Percentiles rank a stretch among this genome's conserved stretches.
phyloP scores from a whole-genome alignment of 805 yeast species.

The Spathaspora hagerdaliae region DNA sequence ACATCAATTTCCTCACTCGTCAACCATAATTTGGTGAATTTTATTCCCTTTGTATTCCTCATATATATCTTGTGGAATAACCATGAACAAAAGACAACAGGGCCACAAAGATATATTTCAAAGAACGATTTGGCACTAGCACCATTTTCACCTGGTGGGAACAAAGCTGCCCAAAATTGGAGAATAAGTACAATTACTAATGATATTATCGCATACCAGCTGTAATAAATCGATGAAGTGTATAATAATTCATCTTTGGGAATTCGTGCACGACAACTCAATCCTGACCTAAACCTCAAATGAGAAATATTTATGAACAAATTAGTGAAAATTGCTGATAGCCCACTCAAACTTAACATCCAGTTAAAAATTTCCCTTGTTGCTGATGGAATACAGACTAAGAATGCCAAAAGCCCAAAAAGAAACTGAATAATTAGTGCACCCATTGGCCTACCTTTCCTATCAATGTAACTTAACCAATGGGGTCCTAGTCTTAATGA shows the following conservation, averaged over 20 bases:
- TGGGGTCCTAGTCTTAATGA: constrained; percentile 27
- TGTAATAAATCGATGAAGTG: constrained; percentile 27
- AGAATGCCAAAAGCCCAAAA: constrained; percentile 24
- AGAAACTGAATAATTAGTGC: constrained; percentile 21
- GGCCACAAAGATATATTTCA: constrained; percentile 49
- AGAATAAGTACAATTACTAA: constrained; percentile 24
- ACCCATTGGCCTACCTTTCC: constrained; percentile 28
- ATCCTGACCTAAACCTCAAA: constrained; percentile 25
- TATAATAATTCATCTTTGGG: constrained; percentile 27
- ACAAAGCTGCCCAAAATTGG: constrained; percentile 38
- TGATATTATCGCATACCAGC: constrained; percentile 28
- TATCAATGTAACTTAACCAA: constrained; percentile 24
- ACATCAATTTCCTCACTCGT: constrained; percentile 52
- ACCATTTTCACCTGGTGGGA: constrained; percentile 25
- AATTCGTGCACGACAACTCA: constrained; percentile 17
- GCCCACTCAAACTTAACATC: constrained; percentile 27
- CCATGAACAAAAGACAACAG: constrained; percentile 42
- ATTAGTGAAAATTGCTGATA: constrained; percentile 27
- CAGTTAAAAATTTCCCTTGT: constrained; percentile 25
- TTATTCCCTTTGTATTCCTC: constrained; percentile 18
- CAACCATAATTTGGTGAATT: constrained; percentile 34
- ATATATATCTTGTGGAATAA: constrained; percentile 48
- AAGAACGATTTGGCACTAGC: constrained; percentile 44
- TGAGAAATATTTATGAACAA: constrained; percentile 28
- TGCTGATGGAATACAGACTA: constrained; percentile 22